Percentiles rank a stretch among this genome's conserved stretches.
Evolutionary conservation across 306 rosid genomes (phyloP).

Genomic region (Inga laurina): DNA sequence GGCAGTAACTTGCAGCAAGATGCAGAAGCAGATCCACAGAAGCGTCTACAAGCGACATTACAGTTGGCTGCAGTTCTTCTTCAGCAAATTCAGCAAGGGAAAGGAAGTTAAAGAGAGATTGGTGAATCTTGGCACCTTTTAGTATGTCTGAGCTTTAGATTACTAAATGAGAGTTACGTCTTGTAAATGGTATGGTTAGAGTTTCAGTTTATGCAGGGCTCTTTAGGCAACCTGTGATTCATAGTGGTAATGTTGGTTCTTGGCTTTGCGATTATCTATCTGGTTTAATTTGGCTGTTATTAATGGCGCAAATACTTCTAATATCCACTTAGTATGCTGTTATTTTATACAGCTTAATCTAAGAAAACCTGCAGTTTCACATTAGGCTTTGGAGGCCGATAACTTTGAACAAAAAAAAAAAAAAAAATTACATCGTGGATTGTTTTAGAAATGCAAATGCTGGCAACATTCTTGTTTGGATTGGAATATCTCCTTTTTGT

Average conservation of each 20-base stretch:
- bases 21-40: conserved; percentile 79
- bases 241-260: conserved; percentile 9
- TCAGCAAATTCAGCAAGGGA: conserved; percentile 90
- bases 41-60: conserved; percentile 88
- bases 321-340: not conserved
- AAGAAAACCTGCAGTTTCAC: not conserved
- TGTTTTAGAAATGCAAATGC: not conserved
- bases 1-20: conserved; percentile 46
- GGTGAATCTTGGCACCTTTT: conserved; percentile 5
- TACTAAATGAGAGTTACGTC: not conserved
- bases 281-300: not conserved
- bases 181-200: conserved; percentile 22
- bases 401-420: not conserved
- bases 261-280: not conserved
- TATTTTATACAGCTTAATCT: not conserved
- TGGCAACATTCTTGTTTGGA: not conserved
- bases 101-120: conserved; percentile 53
- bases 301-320: not conserved
- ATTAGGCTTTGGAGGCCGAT: not conserved
- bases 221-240: conserved; percentile 21
- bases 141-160: not conserved
- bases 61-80: conserved; percentile 96
- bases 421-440: not conserved
- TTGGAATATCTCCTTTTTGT: not conserved
- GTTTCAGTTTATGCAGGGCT: conserved; percentile 17